These are phyloP conservation scores for Cystobasidiaceae sp. DNA, from an alignment of 1,284 basidiomycete species.

Conservation along the genomic window DNA sequence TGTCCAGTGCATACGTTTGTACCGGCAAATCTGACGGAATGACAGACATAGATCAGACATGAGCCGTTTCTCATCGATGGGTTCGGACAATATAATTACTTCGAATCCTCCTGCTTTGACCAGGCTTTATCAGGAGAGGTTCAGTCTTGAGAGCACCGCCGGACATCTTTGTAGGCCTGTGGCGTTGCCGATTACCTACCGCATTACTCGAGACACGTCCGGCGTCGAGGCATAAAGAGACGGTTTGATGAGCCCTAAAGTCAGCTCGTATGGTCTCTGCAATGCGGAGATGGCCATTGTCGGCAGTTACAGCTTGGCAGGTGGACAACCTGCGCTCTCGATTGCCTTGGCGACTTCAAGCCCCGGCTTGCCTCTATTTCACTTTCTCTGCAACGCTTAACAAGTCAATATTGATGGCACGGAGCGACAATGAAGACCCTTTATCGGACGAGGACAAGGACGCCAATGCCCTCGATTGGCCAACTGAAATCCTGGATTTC, in stretches of 20 bases:
- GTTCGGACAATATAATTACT: no score
- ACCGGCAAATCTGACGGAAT: slow-evolving; percentile 40
- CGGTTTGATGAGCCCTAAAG: slow-evolving; percentile 40
- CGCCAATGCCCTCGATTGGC: background rate
- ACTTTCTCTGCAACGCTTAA: no score
- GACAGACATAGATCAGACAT: background rate
- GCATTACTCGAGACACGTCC: slow-evolving; percentile 26
- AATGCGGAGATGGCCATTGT: background rate
- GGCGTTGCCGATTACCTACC: no score
- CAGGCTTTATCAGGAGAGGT: no score
- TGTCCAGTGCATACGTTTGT: slow-evolving; percentile 37
- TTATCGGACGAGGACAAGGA: background rate
- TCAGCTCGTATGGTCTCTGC: slow-evolving; percentile 32
- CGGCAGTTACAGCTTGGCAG: background rate
- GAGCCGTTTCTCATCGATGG: no score
- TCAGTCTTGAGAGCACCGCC: no score
- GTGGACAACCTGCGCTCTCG: no score
- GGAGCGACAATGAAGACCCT: background rate
- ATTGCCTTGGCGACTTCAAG: no score
- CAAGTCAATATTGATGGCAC: no score
- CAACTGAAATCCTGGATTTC: background rate
- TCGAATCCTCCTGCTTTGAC: slow-evolving; percentile 37
- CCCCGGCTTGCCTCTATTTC: no score
- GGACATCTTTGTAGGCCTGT: no score
- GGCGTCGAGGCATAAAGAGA: slow-evolving; percentile 37